phyloP scores from a whole-genome alignment of 2,329 filamentous ascomycete species.

The Pseudopithomyces maydicus region DNA sequence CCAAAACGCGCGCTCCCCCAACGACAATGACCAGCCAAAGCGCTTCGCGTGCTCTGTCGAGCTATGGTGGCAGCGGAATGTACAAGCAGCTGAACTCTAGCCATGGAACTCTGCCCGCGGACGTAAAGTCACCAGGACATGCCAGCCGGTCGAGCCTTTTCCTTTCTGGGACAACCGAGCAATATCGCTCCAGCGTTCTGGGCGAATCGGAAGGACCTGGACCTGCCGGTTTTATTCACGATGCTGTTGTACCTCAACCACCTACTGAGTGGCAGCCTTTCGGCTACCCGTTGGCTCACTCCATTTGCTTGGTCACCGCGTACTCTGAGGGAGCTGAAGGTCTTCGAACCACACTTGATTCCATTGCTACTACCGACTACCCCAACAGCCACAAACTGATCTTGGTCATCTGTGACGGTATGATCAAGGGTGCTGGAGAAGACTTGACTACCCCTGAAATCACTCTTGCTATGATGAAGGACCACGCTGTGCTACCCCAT shows the following conservation, averaged over 20 bases:
- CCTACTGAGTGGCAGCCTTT: constrained; percentile 97
- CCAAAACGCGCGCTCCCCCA: constrained; percentile 63
- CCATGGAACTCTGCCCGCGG: constrained; percentile 59
- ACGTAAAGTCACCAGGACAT: constrained; percentile 36
- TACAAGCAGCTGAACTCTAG: constrained; percentile 68
- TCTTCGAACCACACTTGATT: constrained; percentile 91
- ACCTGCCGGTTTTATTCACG: constrained; percentile 93
- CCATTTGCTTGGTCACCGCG: constrained; percentile 92
- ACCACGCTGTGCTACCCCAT: constrained; percentile 77
- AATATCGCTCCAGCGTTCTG: constrained; percentile 58
- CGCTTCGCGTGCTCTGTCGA: constrained; percentile 72
- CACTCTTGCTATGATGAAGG: constrained; percentile 90
- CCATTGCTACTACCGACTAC: constrained; percentile 96
- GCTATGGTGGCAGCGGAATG: constrained; percentile 55
- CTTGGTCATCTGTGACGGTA: constrained; percentile 92
- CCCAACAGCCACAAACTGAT: constrained; percentile 99
- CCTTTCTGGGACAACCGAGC: constrained; percentile 49
- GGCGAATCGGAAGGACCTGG: constrained; percentile 73
- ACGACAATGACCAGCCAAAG: constrained; percentile 96
- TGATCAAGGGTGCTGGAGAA: constrained; percentile 96
- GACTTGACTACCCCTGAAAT: constrained; percentile 85
- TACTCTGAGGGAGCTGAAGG: constrained; percentile 96
- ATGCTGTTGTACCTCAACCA: constrained; percentile 92
- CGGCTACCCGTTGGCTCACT: constrained; percentile 90
- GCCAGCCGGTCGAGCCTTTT: constrained; percentile 51